Percentiles rank a stretch among this genome's conserved stretches.
phyloP scores from a whole-genome alignment of 495 filamentous ascomycete genomes.

The Penicillium waksmanii region DNA sequence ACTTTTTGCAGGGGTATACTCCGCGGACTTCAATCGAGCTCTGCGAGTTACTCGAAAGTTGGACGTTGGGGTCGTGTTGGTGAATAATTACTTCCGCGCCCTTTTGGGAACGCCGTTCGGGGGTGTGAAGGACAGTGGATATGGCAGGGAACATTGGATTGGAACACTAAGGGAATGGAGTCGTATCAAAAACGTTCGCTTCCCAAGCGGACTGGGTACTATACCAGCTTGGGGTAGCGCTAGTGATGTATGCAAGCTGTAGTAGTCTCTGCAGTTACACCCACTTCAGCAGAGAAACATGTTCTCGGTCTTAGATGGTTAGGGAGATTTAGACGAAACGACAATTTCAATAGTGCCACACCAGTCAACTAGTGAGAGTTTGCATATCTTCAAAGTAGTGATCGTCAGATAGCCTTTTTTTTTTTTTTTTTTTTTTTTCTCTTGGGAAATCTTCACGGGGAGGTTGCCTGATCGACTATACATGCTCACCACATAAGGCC shows the following conservation, averaged over 20 bases:
- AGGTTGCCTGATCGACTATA: slow-evolving; percentile 1
- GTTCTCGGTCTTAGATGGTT: too few species aligned
- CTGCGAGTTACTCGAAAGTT: slow-evolving; percentile 63
- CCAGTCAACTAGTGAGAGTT: too few species aligned
- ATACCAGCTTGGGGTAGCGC: slow-evolving; percentile 8
- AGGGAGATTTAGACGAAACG: too few species aligned
- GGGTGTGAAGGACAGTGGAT: slow-evolving; percentile 10
- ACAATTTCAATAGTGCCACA: too few species aligned
- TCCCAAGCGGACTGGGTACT: slow-evolving; percentile 5
- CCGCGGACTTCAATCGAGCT: slow-evolving; percentile 61
- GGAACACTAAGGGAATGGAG: slow-evolving; percentile 10
- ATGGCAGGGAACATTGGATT: slow-evolving; percentile 13
- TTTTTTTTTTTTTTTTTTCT: neutral
- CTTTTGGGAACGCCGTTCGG: slow-evolving; percentile 11
- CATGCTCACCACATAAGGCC: neutral
- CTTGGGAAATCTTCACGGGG: too few species aligned
- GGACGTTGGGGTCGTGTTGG: slow-evolving; percentile 60
- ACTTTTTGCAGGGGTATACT: slow-evolving; percentile 71
- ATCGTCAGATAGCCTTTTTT: neutral
- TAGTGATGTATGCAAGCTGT: slow-evolving; percentile 7
- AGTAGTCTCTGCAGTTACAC: neutral
- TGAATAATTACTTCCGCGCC: slow-evolving; percentile 14
- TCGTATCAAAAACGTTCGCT: slow-evolving; percentile 8
- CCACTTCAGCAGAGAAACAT: too few species aligned
- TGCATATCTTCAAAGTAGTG: too few species aligned